phyloP scores from a whole-genome alignment of 345 rosid species.

The Corymbia maculata region DNA sequence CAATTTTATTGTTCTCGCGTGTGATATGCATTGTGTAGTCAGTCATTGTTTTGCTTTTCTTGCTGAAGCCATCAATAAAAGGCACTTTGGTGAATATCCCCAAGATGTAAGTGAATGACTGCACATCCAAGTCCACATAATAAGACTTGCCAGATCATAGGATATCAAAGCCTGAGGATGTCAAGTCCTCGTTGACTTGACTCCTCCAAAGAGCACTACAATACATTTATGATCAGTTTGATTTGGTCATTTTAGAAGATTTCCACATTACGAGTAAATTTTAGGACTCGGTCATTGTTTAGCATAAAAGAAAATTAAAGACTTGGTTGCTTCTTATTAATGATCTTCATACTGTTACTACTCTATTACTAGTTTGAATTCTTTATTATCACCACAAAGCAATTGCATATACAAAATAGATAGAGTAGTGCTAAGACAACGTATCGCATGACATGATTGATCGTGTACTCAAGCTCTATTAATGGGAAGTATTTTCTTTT shows the following conservation, averaged over 20 bases:
- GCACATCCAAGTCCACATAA: background rate
- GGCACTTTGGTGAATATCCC: too few relatives aligned
- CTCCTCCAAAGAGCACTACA: background rate
- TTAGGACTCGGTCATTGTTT: background rate
- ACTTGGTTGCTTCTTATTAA: background rate
- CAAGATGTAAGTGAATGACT: background rate
- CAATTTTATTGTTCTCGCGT: too few relatives aligned
- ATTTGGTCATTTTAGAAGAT: background rate
- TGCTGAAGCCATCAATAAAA: too few relatives aligned
- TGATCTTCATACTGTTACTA: background rate
- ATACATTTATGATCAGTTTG: background rate
- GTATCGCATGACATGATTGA: background rate
- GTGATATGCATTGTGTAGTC: too few relatives aligned
- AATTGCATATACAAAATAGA: background rate
- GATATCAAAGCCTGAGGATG: background rate
- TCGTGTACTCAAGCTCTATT: background rate
- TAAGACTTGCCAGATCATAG: background rate
- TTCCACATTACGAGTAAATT: background rate
- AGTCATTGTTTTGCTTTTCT: too few relatives aligned
- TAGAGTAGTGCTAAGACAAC: rapidly evolving
- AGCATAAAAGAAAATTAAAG: background rate
- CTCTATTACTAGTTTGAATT: background rate
- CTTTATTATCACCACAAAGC: background rate
- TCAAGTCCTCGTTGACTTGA: background rate
- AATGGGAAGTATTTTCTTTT: background rate